Base-by-base conservation (phyloP, 2,329 filamentous ascomycete species). In the Venturia oleaginea region DNA sequence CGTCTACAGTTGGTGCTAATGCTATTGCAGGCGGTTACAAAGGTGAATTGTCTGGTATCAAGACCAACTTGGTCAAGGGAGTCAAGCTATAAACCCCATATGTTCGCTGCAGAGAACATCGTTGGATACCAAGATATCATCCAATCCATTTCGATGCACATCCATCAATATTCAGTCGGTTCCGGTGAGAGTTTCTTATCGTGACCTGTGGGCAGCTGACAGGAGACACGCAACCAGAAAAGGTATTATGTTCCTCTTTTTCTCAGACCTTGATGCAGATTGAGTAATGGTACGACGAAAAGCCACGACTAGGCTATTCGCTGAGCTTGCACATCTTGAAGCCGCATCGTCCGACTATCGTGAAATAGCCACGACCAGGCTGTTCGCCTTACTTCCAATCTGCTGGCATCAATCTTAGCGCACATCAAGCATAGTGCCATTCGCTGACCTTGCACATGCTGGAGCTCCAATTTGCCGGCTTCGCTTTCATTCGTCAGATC, bases 31-130 rank as follows among this genome's bases (percentile, higher is more conserved):
- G 91, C 71, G 89, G 92, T 63, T 99, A 99, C 79, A 85, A 85
- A 68, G 94, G 94, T 79, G 94, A 97, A 76, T 78, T 89, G 78
- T 94, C 92, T 51, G 94, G 94, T 86, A 96, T 99, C 79, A 97
- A 97, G 82, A 90, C 88, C 70, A 89, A 90, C 24, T 78, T 99
- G 76, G 86, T 97, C 71, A 96, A 94, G 86, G 96, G 91, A 83
- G 84, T 90, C 73, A 97, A 94, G 81, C 80, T 99, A 4, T 60
- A 42, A 57, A 30, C 27, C 19, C 17, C 51, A 10, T 2, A 22
- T 34, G 3, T 34, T n/a, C 30, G 15, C 51, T 22, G 8, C 15
- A 57, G 51, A 34, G 30, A 57, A 22, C 30, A 15, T 57, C 30
- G 27, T 34, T 34, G 51, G 17, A 32, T 55, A 32, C 30, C 51